These are phyloP conservation scores for Austroboletus festivus DNA, from an alignment of 768 basidiomycete species.

Conservation along the genomic window DNA sequence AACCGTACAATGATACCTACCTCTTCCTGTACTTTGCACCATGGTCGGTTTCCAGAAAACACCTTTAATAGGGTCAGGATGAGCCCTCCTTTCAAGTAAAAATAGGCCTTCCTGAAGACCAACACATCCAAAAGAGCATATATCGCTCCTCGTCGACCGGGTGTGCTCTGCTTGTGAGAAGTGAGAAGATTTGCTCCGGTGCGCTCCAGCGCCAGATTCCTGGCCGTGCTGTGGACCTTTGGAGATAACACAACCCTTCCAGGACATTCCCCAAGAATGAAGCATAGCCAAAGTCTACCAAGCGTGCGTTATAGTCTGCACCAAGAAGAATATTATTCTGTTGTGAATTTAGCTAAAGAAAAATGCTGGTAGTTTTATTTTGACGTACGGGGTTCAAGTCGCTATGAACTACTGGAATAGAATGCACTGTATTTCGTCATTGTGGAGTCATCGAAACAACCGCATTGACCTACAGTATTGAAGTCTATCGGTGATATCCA, in stretches of 20 bases:
- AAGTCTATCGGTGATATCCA: constrained; percentile 13
- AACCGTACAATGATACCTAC: constrained; percentile 5
- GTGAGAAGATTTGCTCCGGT: constrained; percentile 29
- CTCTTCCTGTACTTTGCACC: constrained; percentile 4
- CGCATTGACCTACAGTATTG: constrained; percentile 5
- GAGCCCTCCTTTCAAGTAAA: neutral
- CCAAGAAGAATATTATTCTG: constrained; percentile 20
- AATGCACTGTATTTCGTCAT: constrained; percentile 9
- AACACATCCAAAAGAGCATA: constrained; percentile 30
- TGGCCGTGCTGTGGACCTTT: constrained; percentile 25
- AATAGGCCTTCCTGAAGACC: constrained; percentile 17
- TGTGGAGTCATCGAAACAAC: neutral
- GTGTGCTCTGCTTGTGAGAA: neutral
- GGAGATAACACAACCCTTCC: constrained; percentile 2
- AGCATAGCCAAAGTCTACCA: constrained; percentile 43
- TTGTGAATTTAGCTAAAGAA: neutral
- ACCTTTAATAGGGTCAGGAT: constrained; percentile 16
- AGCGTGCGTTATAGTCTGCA: constrained; percentile 29
- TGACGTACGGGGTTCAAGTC: constrained; percentile 17
- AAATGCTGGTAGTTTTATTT: neutral
- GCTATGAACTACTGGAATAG: constrained; percentile 13
- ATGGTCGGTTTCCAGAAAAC: constrained; percentile 11
- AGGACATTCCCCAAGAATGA: constrained; percentile 21
- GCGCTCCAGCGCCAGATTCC: constrained; percentile 44
- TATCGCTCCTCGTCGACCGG: constrained; percentile 9